A percentile compares a stretch with the other conserved stretches of the same genome.
Conservation (phyloP, 1,284 basidiomycete genomes). For the Trametes polyzona region DNA sequence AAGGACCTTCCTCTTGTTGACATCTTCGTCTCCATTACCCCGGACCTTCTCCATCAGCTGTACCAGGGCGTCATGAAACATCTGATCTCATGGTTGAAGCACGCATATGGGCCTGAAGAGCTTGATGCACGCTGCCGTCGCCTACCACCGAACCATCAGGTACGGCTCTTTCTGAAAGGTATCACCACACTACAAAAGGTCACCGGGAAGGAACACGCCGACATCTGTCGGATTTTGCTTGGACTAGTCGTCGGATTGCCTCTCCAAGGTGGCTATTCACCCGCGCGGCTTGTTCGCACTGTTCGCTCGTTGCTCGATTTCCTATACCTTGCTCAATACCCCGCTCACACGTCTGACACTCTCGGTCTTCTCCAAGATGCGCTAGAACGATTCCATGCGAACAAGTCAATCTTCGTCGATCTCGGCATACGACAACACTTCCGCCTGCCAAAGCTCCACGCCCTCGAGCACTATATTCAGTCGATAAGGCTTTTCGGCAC, state of each 20-base stretch:
- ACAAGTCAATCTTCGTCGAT: conserved; percentile 35
- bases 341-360: conserved; percentile 28
- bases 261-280: conserved; percentile 6
- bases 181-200: conserved; percentile 32
- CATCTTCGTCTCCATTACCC: conserved; percentile 29
- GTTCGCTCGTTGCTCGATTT: conserved; percentile 31
- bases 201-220: conserved; percentile 27
- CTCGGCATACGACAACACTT: conserved; percentile 32
- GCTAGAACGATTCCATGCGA: conserved; percentile 33
- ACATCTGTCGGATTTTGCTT: conserved; percentile 27
- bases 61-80: conserved; percentile 38
- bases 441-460: conserved; percentile 38
- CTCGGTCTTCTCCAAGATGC: conserved; percentile 29
- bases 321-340: conserved; percentile 33
- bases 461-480: conserved; percentile 29
- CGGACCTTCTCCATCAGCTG: conserved; percentile 31
- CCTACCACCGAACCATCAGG: conserved; percentile 40
- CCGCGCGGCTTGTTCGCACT: conserved; percentile 19
- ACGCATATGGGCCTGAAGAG: conserved; percentile 31
- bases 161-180: conserved; percentile 43
- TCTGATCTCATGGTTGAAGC: conserved; percentile 27
- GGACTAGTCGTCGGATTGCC: conserved; percentile 23
- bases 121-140: conserved; percentile 39
- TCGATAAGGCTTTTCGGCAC: conserved; percentile 29
- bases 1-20: conserved; percentile 22